A percentile compares a stretch with the other conserved stretches of the same genome.
These are phyloP conservation scores for Nemophila menziesii DNA, from an alignment of 257 asterid species.

Conservation along the genomic window DNA sequence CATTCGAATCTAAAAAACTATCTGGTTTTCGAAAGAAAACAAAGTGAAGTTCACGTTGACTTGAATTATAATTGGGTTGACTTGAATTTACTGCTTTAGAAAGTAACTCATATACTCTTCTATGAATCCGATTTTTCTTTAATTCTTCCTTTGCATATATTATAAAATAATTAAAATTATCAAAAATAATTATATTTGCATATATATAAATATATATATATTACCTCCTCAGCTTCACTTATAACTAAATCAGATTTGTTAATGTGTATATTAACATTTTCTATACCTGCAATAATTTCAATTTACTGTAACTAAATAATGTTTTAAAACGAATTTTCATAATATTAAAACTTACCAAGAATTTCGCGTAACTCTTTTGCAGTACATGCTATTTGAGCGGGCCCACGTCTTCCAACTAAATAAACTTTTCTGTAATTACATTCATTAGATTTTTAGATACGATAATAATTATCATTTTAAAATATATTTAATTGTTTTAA, in stretches of 20 bases:
- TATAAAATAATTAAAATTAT: neutral
- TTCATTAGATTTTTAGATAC: conserved; percentile 8
- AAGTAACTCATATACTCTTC: conserved; percentile 77
- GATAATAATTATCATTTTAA: neutral
- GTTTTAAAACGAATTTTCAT: neutral
- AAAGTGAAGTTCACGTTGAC: conserved; percentile 74
- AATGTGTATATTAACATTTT: conserved; percentile 42
- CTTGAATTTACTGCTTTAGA: conserved; percentile 53
- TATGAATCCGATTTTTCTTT: conserved; percentile 71
- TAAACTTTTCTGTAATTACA: conserved; percentile 58
- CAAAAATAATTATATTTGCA: conserved; percentile 2
- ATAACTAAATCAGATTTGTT: conserved; percentile 45
- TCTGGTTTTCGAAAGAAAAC: conserved; percentile 78
- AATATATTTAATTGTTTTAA: neutral
- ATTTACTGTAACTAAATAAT: neutral
- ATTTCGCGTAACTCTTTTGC: conserved; percentile 90
- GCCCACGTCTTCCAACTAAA: conserved; percentile 97
- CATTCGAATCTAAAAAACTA: conserved; percentile 47
- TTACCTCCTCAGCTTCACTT: conserved; percentile 69
- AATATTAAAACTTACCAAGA: conserved; percentile 34
- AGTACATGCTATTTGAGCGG: conserved; percentile 91
- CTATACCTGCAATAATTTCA: conserved; percentile 43
- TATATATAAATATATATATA: conserved; percentile 10
- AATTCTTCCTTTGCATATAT: conserved; percentile 53
- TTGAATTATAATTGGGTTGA: conserved; percentile 17